These are phyloP conservation scores for Gaeumannomyces sp. DNA, from an alignment of 2,329 filamentous ascomycete genomes.

Conservation along the genomic window DNA sequence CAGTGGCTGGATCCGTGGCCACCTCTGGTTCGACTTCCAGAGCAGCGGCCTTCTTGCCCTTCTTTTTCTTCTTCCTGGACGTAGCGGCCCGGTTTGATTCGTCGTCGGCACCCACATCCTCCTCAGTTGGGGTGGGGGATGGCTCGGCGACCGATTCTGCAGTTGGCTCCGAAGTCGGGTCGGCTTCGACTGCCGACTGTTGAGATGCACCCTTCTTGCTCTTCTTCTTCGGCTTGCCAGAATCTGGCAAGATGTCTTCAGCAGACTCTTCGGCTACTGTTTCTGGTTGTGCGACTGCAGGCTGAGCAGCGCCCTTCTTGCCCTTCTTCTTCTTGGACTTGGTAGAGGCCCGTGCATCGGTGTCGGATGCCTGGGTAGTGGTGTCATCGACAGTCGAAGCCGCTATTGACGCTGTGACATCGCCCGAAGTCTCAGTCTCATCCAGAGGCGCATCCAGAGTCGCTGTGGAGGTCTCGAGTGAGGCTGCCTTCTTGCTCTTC, in stretches of 20 bases:
- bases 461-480: not conserved
- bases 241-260: not conserved
- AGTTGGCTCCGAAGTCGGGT: not conserved
- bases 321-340: conserved; percentile 11
- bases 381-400: not conserved
- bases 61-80: conserved; percentile 3
- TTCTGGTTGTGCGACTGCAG: not conserved
- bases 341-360: not conserved
- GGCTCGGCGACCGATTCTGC: not conserved
- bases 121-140: not conserved
- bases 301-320: conserved; percentile 9
- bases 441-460: not conserved
- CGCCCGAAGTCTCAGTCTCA: conserved; percentile 1
- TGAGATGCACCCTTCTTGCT: conserved; percentile 5
- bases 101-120: not conserved
- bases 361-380: conserved; percentile 3
- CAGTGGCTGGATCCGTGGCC: conserved; percentile 9
- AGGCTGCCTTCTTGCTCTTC: conserved; percentile 7
- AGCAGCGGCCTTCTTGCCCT: conserved; percentile 1
- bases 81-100: not conserved
- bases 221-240: conserved; percentile 5
- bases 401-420: not conserved
- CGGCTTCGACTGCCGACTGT: not conserved
- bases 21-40: conserved; percentile 3
- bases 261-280: conserved; percentile 2